Conservation (phyloP, 2,329 filamentous ascomycete genomes). For the Bretziella fagacearum region DNA sequence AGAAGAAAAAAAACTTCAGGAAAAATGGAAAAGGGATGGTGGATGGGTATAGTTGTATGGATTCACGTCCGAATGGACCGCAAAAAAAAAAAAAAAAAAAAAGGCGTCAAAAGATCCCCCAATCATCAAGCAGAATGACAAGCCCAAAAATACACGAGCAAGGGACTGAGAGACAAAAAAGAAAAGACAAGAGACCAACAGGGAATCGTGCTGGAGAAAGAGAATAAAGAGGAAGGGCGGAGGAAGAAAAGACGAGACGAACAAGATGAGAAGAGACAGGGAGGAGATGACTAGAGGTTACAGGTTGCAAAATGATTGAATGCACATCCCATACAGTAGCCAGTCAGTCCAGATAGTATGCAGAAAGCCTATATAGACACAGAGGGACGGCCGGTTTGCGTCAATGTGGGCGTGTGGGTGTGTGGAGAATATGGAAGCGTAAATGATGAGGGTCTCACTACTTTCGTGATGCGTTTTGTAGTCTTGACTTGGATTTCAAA, state of each 20-base stretch:
- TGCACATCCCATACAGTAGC: too few species aligned
- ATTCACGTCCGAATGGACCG: neutral
- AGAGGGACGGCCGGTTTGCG: too few species aligned
- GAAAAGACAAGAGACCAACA: neutral
- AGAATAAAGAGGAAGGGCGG: neutral
- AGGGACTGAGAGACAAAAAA: neutral
- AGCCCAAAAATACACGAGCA: neutral
- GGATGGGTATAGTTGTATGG: conserved; percentile 6
- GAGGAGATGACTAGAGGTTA: too few species aligned
- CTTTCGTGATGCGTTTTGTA: too few species aligned
- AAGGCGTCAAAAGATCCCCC: neutral
- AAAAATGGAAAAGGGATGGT: conserved; percentile 5
- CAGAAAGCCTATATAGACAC: too few species aligned
- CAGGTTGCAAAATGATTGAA: too few species aligned
- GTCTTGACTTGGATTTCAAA: too few species aligned
- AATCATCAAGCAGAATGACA: neutral
- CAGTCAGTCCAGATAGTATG: too few species aligned
- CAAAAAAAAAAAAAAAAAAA: neutral
- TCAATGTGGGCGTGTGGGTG: too few species aligned
- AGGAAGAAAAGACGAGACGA: neutral
- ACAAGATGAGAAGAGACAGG: neutral
- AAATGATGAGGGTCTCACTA: too few species aligned
- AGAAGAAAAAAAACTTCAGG: conserved; percentile 5
- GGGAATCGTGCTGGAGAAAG: neutral
- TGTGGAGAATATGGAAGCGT: too few species aligned